Base-by-base conservation (phyloP, 164 flowering plant genomes). In the Echeveria elegans region DNA sequence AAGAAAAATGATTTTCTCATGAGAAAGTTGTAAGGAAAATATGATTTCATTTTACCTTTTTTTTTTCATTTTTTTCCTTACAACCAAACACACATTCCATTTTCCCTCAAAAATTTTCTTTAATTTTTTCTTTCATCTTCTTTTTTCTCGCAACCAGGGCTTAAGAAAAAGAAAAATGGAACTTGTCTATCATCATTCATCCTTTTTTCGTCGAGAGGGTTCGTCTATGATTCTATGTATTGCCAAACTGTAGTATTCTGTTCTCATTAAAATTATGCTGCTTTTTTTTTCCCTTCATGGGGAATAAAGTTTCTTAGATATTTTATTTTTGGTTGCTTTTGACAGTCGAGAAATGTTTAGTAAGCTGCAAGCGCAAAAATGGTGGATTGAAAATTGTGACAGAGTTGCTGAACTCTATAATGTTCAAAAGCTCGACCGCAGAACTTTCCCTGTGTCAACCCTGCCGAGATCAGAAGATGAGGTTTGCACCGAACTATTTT, bases 311-410 rank as follows among this genome's bases (percentile, higher is more conserved):
- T 1, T 16, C 37, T 61, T 19, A 30, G 40, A 29, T 41, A 59
- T 65, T 15, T 14, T 28, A 9, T 29, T 38, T 59, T 14, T 68
- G 31, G 40, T 58, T 41, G 24, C 36, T 67, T 77, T 80, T 30
- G 30, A 30, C 77, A 95, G 99, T 70, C 97, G 97, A 37, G 99
- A 95, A 73, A 76, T 92, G 82, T 95, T 88, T 53, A 88, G 92
- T 80, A 95, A 95, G 82, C 87, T 89, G 96, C 96, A 89, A 89
- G 99, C 99, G 65, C 99, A 95, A 71, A 82, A 85, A 71, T 95
- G 99, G 99, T 95, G 99, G 99, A 76, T 89, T 5, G 97, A 91
- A 79, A 95, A 92, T 69, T 87, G 79, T 74, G 99, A 95, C 70
- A 95, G 86, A 77, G 90, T 95, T 64, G 85, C 89, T 93, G 97